Evolutionary conservation across 148 eudicot species (phyloP), one percentile per base, ranked within the genome.

Genomic region (Cornus suecica): DNA sequence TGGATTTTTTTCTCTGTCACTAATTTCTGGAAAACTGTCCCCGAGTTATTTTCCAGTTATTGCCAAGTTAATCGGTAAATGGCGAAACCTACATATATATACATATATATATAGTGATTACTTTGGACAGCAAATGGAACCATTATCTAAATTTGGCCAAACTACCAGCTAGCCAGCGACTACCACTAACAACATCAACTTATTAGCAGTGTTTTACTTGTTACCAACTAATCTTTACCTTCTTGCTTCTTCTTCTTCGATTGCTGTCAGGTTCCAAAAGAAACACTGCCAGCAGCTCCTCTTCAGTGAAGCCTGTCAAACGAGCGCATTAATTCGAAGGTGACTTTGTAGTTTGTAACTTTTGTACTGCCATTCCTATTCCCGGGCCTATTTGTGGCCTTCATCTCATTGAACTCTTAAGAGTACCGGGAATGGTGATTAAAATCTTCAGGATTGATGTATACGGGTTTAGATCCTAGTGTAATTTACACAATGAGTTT

Each of bases 221-320:
- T 15, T 16, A 9, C 6, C n/a, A n/a, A n/a, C n/a, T 8, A 25
- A 30, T 29, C n/a, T 15, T 61, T n/a, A 4, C 1, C 32, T 29
- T 68, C 37, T 42, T 34, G n/a, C 4, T 28, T 34, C 69, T 58
- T 58, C 62, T 58, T 34, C 69, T 58, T 58, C 62, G 22, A 5
- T 3, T 58, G 62, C 25, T 58, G 62, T 61, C 84, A 86, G 88
- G 71, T 80, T 64, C 84, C 15, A 86, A 76, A 74, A 83, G 62
- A 70, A 42, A 76, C 8, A 67, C 73, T 24, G 16, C 65, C 23
- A 68, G 82, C 52, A 76, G 78, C 79, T 75, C 82, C 23, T 79
- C 84, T 68, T 73, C 78, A 32, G 10, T 41, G 16, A 84, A 67
- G 56, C 51, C 80, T 4, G 26, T 75, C 28, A 83, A 63, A 69